A percentile compares a stretch with the other conserved stretches of the same genome.
Evolutionary conservation across 1,139 yeast species (phyloP).

Genomic region (Candida labiduridarum): DNA sequence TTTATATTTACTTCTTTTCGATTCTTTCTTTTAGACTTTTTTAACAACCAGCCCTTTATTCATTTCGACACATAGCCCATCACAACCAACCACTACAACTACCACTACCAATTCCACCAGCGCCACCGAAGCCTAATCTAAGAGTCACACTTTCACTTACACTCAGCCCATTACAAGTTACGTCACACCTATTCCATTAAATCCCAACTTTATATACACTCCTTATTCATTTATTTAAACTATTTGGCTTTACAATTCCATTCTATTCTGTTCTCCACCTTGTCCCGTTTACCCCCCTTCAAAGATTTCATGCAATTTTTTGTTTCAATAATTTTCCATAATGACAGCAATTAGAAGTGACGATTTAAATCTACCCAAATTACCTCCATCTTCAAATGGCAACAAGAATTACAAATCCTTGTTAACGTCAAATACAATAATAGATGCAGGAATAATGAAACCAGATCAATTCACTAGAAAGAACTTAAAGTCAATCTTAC

Average conservation of each 20-base stretch:
- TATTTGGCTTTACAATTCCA: too few relatives aligned
- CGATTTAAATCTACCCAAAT: slow-evolving; percentile 30
- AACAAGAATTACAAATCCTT: neutral
- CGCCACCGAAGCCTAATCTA: neutral
- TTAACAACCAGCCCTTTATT: neutral
- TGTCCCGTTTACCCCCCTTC: too few relatives aligned
- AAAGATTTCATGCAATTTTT: neutral
- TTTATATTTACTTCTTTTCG: too few relatives aligned
- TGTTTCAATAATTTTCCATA: neutral
- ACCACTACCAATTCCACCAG: neutral
- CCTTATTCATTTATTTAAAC: neutral
- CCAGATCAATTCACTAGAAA: slow-evolving; percentile 58
- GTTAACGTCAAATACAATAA: neutral
- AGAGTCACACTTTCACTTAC: neutral
- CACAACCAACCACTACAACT: neutral
- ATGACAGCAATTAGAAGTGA: slow-evolving; percentile 17
- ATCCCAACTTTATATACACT: slow-evolving; percentile 1
- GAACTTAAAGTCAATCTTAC: slow-evolving; percentile 64
- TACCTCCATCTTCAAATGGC: slow-evolving; percentile 9
- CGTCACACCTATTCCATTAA: neutral
- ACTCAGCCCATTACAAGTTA: neutral
- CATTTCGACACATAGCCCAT: neutral
- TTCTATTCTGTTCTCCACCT: too few relatives aligned
- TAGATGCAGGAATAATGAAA: slow-evolving; percentile 19
- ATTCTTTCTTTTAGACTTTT: too few relatives aligned